These are phyloP conservation scores for Mucor racemosus DNA, from an alignment of 371 early-diverging fungal species.

Conservation along the genomic window DNA sequence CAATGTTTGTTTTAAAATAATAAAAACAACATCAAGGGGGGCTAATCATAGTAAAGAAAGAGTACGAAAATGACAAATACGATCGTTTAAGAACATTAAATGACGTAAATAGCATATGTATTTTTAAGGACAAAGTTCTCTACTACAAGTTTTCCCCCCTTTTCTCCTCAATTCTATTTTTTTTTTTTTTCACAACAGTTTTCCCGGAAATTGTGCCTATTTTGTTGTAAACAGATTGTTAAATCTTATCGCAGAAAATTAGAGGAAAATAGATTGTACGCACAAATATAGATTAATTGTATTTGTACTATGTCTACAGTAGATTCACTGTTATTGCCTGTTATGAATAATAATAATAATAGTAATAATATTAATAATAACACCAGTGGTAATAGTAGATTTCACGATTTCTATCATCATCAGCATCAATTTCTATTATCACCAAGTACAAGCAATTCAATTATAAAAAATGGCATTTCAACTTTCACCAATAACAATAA, in stretches of 20 bases:
- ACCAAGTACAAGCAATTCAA: slow-evolving; percentile 6
- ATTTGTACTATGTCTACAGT: neutral
- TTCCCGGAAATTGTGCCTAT: neutral
- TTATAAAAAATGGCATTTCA: slow-evolving; percentile 5
- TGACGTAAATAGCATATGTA: neutral
- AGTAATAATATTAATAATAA: neutral
- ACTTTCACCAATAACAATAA: neutral
- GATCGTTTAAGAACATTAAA: neutral
- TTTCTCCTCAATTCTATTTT: neutral
- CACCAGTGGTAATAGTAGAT: neutral
- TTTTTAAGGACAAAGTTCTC: neutral
- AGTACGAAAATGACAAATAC: neutral
- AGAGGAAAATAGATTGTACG: too few relatives aligned
- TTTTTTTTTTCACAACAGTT: neutral
- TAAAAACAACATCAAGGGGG: neutral
- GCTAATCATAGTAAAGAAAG: neutral
- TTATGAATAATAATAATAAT: neutral
- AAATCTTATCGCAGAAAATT: too few relatives aligned
- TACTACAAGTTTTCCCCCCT: neutral
- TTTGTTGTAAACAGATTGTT: neutral
- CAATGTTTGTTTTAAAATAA: slow-evolving; percentile 1
- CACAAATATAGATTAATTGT: neutral
- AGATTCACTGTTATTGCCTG: neutral
- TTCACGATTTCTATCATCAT: neutral
- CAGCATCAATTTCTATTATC: slow-evolving; percentile 5